These are phyloP conservation scores for Apiospora marii DNA, from an alignment of 2,329 filamentous ascomycete genomes.

Conservation along the genomic window DNA sequence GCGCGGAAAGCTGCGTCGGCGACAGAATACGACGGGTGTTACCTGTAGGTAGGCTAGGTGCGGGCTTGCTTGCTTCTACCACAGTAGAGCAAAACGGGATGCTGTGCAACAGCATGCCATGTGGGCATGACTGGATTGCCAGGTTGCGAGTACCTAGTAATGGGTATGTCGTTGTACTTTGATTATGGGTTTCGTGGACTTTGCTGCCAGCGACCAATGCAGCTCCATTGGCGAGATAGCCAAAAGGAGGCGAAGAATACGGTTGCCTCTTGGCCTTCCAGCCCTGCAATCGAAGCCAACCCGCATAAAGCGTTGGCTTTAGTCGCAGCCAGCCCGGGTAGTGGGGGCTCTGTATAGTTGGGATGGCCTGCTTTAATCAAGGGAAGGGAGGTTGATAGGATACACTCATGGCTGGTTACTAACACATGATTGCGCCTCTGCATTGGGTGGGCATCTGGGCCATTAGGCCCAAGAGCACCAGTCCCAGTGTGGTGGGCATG, in stretches of 20 bases:
- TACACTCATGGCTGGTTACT: neutral
- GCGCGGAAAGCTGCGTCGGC: neutral
- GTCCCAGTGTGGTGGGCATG: neutral
- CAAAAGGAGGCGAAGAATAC: neutral
- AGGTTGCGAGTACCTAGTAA: neutral
- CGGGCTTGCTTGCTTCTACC: neutral
- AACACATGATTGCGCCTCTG: neutral
- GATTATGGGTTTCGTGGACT: neutral
- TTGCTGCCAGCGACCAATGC: neutral
- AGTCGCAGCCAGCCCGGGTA: slow-evolving; percentile 2
- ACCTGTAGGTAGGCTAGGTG: neutral
- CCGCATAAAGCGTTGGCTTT: slow-evolving; percentile 18
- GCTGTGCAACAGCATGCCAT: neutral
- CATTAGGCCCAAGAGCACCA: neutral
- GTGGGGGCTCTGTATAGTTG: slow-evolving; percentile 8
- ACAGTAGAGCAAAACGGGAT: neutral
- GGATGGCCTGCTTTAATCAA: slow-evolving; percentile 14
- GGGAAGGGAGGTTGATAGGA: slow-evolving; percentile 2
- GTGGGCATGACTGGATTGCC: neutral
- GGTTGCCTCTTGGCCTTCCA: slow-evolving; percentile 12
- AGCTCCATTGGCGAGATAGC: neutral
- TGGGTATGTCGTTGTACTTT: neutral
- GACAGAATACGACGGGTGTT: neutral
- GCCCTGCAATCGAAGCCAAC: slow-evolving; percentile 12
- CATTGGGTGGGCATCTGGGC: slow-evolving; percentile 5